phyloP scores from a whole-genome alignment of 768 basidiomycete species.

The Naematelia encephala region DNA sequence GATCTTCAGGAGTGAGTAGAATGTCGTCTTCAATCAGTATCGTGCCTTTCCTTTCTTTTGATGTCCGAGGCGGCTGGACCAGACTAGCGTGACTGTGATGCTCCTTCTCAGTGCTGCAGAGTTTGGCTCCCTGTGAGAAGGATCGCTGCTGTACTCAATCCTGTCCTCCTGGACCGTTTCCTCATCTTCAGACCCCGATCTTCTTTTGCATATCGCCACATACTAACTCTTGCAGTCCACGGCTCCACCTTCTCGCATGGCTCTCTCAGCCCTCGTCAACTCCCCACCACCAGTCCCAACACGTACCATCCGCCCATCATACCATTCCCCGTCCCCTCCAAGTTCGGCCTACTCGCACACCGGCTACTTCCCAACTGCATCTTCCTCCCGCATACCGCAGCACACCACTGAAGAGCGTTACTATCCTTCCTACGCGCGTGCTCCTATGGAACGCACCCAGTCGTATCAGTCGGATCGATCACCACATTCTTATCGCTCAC shows the following conservation, averaged over 20 bases:
- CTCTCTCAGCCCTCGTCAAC: slow-evolving; percentile 42
- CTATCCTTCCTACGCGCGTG: not conserved
- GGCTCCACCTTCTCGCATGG: slow-evolving; percentile 22
- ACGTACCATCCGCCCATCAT: not conserved
- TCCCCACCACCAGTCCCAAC: slow-evolving; percentile 23
- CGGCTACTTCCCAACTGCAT: slow-evolving; percentile 4
- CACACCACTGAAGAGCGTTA: not conserved
- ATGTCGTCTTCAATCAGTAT: not conserved
- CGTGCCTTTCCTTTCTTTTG: not conserved
- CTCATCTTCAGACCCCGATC: too few relatives aligned
- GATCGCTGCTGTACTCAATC: not conserved
- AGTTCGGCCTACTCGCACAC: slow-evolving; percentile 11
- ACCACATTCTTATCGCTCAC: slow-evolving; percentile 1
- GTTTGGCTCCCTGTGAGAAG: too few relatives aligned
- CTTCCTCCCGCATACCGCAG: slow-evolving; percentile 4
- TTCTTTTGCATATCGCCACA: too few relatives aligned
- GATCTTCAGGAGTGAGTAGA: slow-evolving; percentile 11
- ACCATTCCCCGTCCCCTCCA: not conserved
- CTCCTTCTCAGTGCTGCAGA: too few relatives aligned
- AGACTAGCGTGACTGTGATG: not conserved
- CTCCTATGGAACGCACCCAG: not conserved
- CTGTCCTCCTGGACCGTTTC: too few relatives aligned
- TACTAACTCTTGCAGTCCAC: not conserved
- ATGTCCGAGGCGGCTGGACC: not conserved
- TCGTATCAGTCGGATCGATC: not conserved